phyloP scores from a whole-genome alignment of 805 yeast species.

The Nakazawaea siamensis region DNA sequence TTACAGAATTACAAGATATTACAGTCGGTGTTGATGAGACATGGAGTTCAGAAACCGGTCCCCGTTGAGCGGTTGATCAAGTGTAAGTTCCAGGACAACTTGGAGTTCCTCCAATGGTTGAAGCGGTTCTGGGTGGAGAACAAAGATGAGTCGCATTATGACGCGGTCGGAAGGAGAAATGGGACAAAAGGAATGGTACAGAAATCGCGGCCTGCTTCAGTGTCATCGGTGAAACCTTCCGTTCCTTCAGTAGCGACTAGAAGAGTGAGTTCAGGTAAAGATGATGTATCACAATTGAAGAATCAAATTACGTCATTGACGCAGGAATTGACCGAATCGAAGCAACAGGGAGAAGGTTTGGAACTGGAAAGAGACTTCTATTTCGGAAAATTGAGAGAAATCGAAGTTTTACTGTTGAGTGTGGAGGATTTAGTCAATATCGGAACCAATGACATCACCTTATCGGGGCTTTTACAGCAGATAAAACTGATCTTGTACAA shows the following conservation, averaged over 20 bases:
- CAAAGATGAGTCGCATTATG: slow-evolving; percentile 62
- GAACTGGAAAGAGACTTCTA: slow-evolving; percentile 86
- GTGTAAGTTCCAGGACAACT: slow-evolving; percentile 88
- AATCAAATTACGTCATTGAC: slow-evolving; percentile 2
- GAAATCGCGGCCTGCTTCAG: neutral
- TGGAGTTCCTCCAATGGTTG: slow-evolving; percentile 92
- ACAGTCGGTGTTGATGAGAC: slow-evolving; percentile 70
- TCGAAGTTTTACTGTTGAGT: slow-evolving; percentile 72
- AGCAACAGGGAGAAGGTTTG: slow-evolving; percentile 53
- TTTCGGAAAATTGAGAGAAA: slow-evolving; percentile 80
- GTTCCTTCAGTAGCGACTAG: neutral
- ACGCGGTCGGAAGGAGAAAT: slow-evolving; percentile 54
- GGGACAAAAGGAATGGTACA: slow-evolving; percentile 10
- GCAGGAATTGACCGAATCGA: slow-evolving; percentile 45
- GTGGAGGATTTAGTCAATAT: slow-evolving; percentile 37
- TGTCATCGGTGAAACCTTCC: neutral
- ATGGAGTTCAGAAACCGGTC: slow-evolving; percentile 61
- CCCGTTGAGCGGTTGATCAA: slow-evolving; percentile 78
- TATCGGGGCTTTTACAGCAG: slow-evolving; percentile 41
- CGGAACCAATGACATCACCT: slow-evolving; percentile 23
- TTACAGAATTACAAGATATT: slow-evolving; percentile 77
- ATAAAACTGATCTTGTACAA: slow-evolving; percentile 72
- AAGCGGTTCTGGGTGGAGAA: slow-evolving; percentile 74
- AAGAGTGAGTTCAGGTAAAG: neutral
- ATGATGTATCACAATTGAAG: slow-evolving; percentile 1